Evolutionary conservation across 306 rosid genomes (phyloP), one percentile per base, ranked within the genome.

Genomic region (Cucumis melo): DNA sequence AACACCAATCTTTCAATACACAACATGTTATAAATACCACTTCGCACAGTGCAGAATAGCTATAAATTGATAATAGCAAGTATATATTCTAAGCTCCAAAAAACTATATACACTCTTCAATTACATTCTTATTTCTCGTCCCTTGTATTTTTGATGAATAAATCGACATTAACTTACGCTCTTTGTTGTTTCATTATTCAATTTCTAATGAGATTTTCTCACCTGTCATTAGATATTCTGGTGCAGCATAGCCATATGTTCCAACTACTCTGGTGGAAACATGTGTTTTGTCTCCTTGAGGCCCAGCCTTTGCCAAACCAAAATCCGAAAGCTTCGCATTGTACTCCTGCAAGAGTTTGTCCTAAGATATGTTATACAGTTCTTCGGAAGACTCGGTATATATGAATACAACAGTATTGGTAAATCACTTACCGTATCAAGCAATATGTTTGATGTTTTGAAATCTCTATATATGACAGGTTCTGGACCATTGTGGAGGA

Each of bases 381-480:
- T 38, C 32, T 27, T 32, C 48, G 8, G 54, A 32, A 53, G 56
- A 42, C 53, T 19, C 6, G 13, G 44, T 0, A 16, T 34, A 16
- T 34, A 46, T 36, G 44, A 76, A 58, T 77, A 34, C 42, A 8
- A 8, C 8, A 14, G 50, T 24, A 34, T 50, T 20, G 14, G 14
- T 23, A 71, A 48, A 48, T 81, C 58, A 64, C 88, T 13, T 87
- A 91, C 98, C 78, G 94, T 85, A 77, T 93, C 98, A 79, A 93
- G 96, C 88, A 93, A 85, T 64, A 93, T 93, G 86, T 91, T 93
- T 70, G 98, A 91, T 78, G 98, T 93, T 91, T 91, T 93, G 50
- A 93, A 93, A 83, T 93, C 98, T 88, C 98, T 87, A 76, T 93
- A 93, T 74, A 91, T 93, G 79, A 93, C 98, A n/a, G 97, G 98